Percentiles rank a stretch among this genome's conserved stretches.
These are phyloP conservation scores for Toxoplasma gondii DNA, from an alignment of 169 alveolate genomes.

Conservation along the genomic window DNA sequence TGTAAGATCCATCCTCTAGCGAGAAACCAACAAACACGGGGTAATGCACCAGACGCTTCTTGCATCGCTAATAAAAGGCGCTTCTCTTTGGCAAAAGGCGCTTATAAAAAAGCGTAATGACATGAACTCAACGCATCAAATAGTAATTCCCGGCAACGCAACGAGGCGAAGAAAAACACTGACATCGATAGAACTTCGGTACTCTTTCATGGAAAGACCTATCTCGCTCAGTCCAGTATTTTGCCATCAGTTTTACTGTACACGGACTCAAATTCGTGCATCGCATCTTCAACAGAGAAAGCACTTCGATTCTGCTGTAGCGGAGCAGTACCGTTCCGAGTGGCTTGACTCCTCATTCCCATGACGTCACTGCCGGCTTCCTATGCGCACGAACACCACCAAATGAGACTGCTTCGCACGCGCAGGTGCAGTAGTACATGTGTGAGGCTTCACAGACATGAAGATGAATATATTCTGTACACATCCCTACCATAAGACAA, in stretches of 20 bases:
- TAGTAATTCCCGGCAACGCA: too few species aligned
- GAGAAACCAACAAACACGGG: background rate
- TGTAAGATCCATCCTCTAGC: constrained; percentile 77
- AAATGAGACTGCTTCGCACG: background rate
- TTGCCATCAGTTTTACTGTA: too few species aligned
- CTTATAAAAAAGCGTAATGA: too few species aligned
- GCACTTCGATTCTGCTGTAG: background rate
- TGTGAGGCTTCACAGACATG: background rate
- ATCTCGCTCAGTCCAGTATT: background rate
- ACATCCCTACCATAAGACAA: background rate
- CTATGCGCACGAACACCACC: constrained; percentile 24
- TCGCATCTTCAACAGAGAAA: too few species aligned
- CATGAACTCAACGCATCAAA: too few species aligned
- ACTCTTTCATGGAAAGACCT: background rate
- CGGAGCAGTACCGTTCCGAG: background rate
- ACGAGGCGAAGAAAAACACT: too few species aligned
- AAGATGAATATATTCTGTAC: background rate
- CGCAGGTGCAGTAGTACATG: background rate
- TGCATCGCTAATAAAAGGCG: too few species aligned
- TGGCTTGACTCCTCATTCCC: constrained; percentile 78
- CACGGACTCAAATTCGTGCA: too few species aligned
- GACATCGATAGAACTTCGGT: too few species aligned
- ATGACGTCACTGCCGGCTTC: constrained; percentile 85
- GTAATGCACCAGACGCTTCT: background rate
- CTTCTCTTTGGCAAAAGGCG: too few species aligned